Conservation (phyloP, 352 stramenopile species). For the Pythium monospermum region DNA sequence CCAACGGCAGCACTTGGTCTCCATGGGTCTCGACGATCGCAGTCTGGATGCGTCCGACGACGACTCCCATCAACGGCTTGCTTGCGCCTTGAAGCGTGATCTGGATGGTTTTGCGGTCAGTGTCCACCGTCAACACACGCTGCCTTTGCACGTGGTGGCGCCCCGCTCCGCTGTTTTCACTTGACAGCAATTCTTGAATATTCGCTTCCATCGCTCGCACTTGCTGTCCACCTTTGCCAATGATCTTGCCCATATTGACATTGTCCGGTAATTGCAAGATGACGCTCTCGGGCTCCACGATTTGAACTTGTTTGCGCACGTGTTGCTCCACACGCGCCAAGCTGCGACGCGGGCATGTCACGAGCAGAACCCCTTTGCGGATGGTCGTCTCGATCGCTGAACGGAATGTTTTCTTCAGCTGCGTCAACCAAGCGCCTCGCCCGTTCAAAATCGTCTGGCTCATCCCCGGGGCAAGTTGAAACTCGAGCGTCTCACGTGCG, state of each 20-base stretch:
- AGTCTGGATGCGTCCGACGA: constrained; percentile 21
- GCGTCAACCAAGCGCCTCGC: constrained; percentile 7
- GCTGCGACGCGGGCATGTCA: constrained; percentile 6
- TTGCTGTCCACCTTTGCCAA: constrained; percentile 12
- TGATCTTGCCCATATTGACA: constrained; percentile 17
- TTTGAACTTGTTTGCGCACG: constrained; percentile 1
- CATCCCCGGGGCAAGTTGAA: neutral
- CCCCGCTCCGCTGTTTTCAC: constrained; percentile 7
- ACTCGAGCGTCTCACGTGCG: constrained; percentile 5
- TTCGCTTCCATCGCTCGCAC: constrained; percentile 3
- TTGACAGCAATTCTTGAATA: constrained; percentile 7
- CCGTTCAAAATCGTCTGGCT: neutral
- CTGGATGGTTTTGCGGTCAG: neutral
- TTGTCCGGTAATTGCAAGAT: constrained; percentile 6
- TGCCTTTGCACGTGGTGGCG: constrained; percentile 1
- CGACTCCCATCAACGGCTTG: constrained; percentile 19
- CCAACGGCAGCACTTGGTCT: constrained; percentile 7
- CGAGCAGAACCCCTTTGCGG: neutral
- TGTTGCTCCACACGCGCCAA: neutral
- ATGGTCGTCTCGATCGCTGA: constrained; percentile 2
- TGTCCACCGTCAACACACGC: constrained; percentile 2
- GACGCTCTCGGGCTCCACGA: constrained; percentile 4
- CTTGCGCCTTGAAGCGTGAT: constrained; percentile 16
- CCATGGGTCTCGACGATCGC: constrained; percentile 12
- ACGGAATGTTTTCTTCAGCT: constrained; percentile 1